Conservation (phyloP, 805 yeast genomes). For the Wickerhamiella alocasiicola region DNA sequence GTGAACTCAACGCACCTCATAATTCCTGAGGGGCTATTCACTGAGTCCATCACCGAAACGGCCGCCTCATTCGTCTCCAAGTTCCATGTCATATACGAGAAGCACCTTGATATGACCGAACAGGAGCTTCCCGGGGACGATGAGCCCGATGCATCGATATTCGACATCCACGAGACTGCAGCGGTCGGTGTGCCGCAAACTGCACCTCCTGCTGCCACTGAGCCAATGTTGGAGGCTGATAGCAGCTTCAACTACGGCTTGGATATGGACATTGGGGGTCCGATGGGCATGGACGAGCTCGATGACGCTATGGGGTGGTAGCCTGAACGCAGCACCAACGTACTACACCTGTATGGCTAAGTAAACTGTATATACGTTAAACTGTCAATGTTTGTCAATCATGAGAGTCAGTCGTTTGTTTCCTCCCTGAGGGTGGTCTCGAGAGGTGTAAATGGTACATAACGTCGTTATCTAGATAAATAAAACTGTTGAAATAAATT, state of each 20-base stretch:
- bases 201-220: not conserved
- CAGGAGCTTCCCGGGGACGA: not conserved
- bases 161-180: not conserved
- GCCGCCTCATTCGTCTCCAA: conserved; percentile 4
- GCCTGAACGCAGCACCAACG: too few species aligned
- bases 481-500: too few species aligned
- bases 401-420: too few species aligned
- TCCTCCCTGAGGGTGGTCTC: too few species aligned
- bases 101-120: not conserved
- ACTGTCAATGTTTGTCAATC: too few species aligned
- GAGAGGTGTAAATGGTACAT: too few species aligned
- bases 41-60: conserved; percentile 1
- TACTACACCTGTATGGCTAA: too few species aligned
- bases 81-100: conserved; percentile 3
- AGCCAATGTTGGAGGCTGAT: conserved; percentile 10
- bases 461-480: too few species aligned
- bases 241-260: conserved; percentile 15
- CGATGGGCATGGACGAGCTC: conserved; percentile 23
- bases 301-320: conserved; percentile 23
- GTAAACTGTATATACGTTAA: too few species aligned
- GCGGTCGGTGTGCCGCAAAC: too few species aligned
- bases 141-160: conserved; percentile 1
- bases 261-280: conserved; percentile 13
- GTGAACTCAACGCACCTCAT: not conserved
- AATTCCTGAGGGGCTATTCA: not conserved